These are phyloP conservation scores for Leishmania martiniquensis DNA, from an alignment of 208 protist genomes.

Conservation along the genomic window DNA sequence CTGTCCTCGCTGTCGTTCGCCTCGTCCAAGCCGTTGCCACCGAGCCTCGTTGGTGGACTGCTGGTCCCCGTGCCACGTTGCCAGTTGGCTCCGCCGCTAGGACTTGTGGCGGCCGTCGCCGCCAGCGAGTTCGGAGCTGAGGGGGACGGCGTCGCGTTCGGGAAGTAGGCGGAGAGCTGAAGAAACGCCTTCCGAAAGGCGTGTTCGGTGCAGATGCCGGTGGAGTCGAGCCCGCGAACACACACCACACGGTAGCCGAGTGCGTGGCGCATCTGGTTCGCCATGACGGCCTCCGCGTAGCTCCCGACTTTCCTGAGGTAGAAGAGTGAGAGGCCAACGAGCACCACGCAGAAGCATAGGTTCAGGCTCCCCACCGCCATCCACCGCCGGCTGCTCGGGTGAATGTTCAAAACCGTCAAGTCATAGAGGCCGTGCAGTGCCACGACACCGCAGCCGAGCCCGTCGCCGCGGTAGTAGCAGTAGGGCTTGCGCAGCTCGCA, in stretches of 20 bases:
- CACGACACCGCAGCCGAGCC: constrained; percentile 53
- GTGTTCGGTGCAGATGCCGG: constrained; percentile 34
- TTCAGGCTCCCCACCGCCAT: constrained; percentile 67
- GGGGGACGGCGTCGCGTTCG: background rate
- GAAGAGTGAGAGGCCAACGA: constrained; percentile 47
- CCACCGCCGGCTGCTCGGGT: constrained; percentile 58
- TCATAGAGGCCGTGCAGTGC: constrained; percentile 79
- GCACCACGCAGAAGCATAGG: constrained; percentile 57
- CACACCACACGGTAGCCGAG: constrained; percentile 82
- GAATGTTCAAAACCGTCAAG: constrained; percentile 77
- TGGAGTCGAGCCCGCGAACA: constrained; percentile 57
- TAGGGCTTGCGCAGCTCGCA: constrained; percentile 60
- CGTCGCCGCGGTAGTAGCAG: constrained; percentile 48
- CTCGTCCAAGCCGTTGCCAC: constrained; percentile 7
- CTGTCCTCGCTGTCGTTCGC: constrained; percentile 27
- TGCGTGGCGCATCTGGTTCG: constrained; percentile 59
- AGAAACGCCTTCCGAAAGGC: constrained; percentile 51
- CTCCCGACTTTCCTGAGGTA: constrained; percentile 48
- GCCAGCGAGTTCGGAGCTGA: background rate
- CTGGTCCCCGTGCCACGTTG: background rate
- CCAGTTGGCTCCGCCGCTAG: background rate
- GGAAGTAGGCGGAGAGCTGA: constrained; percentile 59
- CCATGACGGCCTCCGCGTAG: constrained; percentile 69
- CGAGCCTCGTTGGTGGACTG: constrained; percentile 2
- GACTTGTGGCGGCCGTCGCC: background rate